Base-by-base conservation (phyloP, 164 flowering plant species). In the Nelumbo lutea region DNA sequence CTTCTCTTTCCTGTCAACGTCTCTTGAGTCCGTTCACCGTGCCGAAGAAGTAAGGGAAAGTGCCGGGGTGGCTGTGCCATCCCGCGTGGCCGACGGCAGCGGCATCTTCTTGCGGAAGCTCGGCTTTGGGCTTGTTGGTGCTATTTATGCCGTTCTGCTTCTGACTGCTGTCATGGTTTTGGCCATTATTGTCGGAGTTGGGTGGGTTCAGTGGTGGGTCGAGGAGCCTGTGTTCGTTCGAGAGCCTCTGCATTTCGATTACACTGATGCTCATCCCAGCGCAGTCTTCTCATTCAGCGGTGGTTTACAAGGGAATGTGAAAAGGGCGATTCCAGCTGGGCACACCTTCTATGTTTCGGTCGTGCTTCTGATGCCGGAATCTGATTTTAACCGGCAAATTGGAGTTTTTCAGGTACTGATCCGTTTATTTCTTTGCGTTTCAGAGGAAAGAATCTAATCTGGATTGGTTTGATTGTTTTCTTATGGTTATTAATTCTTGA, bases 341-440 rank as follows among this genome's bases (percentile, higher is more conserved):
- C 96, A 91, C 60, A 88, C 86, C 0, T 55, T 79, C 43, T 76
- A 72, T 65, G 94, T 89, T n/a, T 81, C 83, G 10, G 51, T 91
- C 62, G 61, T 71, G 38, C 79, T 93, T 57, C 59, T 88, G 75
- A 73, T 93, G 88, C 98, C 97, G 3, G 98, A 93, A 13, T 93
- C 97, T 8, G 88, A 84, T 68, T 88, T 66, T 66, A 93, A 93
- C 68, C 68, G 84, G 44, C 78, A 80, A 0, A 60, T 91, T 70
- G 97, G 97, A 7, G 75, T 91, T 2, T 93, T 91, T 78, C 96
- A 93, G 94, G 97, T 92, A 71, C 9, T 13, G 6, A 2, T 2
- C 13, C 15, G 27, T 27, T 27, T 27, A 27, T 27, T 27, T 27
- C 27, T 27, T 27, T 27, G 27, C 27, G 27, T 27, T 27, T 27